Conservation (phyloP, 768 basidiomycete species). For the Pholiota microspora region DNA sequence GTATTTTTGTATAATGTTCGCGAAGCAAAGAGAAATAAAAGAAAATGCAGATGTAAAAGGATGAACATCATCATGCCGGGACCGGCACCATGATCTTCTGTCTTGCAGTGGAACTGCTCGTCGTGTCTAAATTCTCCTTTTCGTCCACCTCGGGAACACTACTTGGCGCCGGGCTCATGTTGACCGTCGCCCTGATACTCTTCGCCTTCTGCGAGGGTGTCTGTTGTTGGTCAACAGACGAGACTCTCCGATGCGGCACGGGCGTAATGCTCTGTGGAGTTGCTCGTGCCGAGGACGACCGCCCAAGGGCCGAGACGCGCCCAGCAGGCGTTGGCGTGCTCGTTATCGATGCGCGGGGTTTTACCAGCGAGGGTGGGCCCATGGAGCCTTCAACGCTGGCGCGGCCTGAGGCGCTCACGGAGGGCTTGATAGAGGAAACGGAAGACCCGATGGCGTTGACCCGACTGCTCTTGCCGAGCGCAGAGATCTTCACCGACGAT, state of each 20-base stretch:
- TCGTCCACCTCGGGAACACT: conserved; percentile 43
- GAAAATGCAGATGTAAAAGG: not conserved
- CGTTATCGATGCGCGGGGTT: conserved; percentile 33
- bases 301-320: conserved; percentile 32
- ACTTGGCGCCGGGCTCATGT: conserved; percentile 36
- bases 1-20: not conserved
- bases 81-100: conserved; percentile 32
- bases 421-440: conserved; percentile 9
- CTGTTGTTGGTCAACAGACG: conserved; percentile 28
- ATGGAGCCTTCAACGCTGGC: conserved; percentile 38
- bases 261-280: conserved; percentile 26
- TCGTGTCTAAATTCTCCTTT: conserved; percentile 54
- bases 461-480: conserved; percentile 52
- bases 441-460: conserved; percentile 32
- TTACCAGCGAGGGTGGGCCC: conserved; percentile 44
- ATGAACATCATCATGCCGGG: conserved; percentile 19
- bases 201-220: conserved; percentile 29
- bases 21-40: not conserved
- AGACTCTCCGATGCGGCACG: conserved; percentile 31
- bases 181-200: conserved; percentile 29
- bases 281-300: conserved; percentile 30
- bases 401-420: conserved; percentile 17
- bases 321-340: conserved; percentile 39
- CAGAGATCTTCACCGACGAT: conserved; percentile 30
- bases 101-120: conserved; percentile 18